Percentiles rank a stretch among this genome's conserved stretches.
Conservation (phyloP, 2,329 filamentous ascomycete genomes). For the Trichophyton verrucosum region DNA sequence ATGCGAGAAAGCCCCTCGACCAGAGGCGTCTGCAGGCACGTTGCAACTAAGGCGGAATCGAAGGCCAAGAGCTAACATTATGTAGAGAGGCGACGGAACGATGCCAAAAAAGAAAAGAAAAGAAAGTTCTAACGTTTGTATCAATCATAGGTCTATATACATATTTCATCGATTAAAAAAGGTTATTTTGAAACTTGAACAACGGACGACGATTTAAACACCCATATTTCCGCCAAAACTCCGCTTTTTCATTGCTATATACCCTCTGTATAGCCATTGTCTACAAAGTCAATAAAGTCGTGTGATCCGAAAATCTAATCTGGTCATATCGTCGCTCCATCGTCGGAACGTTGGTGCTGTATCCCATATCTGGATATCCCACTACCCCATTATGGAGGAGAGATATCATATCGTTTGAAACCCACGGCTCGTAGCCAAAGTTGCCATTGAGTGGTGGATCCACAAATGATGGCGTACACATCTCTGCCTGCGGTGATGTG, state of each 20-base stretch:
- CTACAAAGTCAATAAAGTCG: constrained; percentile 3
- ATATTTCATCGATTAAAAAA: not conserved
- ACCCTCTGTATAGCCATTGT: not conserved
- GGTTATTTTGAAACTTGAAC: not conserved
- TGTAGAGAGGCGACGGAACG: not conserved
- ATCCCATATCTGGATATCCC: not conserved
- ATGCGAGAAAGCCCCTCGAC: too few relatives aligned
- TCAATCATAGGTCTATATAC: not conserved
- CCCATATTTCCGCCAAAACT: not conserved
- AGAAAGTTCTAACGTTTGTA: not conserved
- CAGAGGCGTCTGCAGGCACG: too few relatives aligned
- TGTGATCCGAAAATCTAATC: not conserved
- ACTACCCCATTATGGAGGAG: not conserved
- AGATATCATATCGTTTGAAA: constrained; percentile 2
- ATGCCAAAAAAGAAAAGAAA: too few relatives aligned
- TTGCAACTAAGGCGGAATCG: too few relatives aligned
- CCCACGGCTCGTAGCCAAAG: constrained; percentile 2
- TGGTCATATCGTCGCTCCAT: not conserved
- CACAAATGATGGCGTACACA: not conserved
- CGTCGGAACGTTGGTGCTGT: not conserved
- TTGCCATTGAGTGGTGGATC: constrained; percentile 3
- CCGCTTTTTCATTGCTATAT: not conserved
- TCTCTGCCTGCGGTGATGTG: constrained; percentile 5
- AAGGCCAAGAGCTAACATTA: not conserved
- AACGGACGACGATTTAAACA: not conserved